Base-by-base conservation (phyloP, 2,329 filamentous ascomycete genomes). In the Talaromyces islandicus region DNA sequence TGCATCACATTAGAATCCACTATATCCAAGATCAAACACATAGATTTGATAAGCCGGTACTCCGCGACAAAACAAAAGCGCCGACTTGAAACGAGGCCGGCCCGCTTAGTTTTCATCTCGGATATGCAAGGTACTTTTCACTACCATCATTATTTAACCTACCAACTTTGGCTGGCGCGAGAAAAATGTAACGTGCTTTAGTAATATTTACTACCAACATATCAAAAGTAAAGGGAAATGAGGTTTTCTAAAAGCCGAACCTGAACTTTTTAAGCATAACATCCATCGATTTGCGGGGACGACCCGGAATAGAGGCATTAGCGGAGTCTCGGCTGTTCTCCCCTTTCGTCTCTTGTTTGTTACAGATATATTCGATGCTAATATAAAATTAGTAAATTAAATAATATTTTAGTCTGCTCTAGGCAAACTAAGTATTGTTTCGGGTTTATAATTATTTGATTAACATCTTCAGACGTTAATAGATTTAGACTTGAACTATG, bases 321-420 rank as follows among this genome's bases (percentile, higher is more conserved):
- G 54, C 54, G 54, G 54, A 56, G 24, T 56, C 35, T 56, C 54
- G 54, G 53, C 51, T 52, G 7, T 29, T 32, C 51, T 54, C 21
- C 17, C 43, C n/a, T 46, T 24, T 46, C 43, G 10, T 43, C 41
- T 43, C 41, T 43, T 21, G 11, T 17, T 35, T 35, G 35, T 38
- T 38, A 38, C 35, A 38, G 17, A 38, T 38, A 38, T n/a, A 38
- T 38, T 35, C 32, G 14, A 35, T 14, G 32, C 3, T 38, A 38
- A 17, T 38, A 6, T n/a, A 38, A 38, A 38, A 38, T 38, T n/a
- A n/a, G 35, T 38, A 17, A 17, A 9, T 12, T 35, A 17, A 14
- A n/a, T 17, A 14, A 17, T 32, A 32, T 32, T 12, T 4, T 12
- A 32, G 30, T 12, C 10, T 32, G 7, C 17, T 14, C 32, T 17